These are phyloP conservation scores for Aspergillus leporis DNA, from an alignment of 495 filamentous ascomycete species.

Conservation along the genomic window DNA sequence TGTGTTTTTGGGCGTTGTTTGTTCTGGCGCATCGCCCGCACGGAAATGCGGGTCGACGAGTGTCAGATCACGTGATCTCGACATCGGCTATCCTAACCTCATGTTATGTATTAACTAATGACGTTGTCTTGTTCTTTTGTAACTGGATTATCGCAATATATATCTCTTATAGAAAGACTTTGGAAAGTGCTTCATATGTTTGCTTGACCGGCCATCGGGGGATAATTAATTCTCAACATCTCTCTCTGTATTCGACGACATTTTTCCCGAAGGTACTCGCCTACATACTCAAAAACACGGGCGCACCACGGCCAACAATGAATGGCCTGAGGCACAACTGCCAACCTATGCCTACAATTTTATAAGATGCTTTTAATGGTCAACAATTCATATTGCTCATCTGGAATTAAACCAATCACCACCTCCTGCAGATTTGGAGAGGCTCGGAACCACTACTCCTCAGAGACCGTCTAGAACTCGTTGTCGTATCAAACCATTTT, in stretches of 20 bases:
- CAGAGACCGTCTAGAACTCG: neutral
- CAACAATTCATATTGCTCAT: neutral
- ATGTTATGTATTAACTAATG: no score
- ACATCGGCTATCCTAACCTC: neutral
- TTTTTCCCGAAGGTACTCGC: no score
- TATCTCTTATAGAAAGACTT: no score
- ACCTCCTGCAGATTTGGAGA: neutral
- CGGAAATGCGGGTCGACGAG: neutral
- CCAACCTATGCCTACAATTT: no score
- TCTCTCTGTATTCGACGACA: neutral
- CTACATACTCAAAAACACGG: no score
- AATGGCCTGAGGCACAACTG: neutral
- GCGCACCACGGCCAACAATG: neutral
- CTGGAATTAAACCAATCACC: neutral
- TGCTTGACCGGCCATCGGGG: no score
- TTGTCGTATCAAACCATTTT: neutral
- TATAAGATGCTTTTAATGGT: no score
- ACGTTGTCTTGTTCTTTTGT: no score
- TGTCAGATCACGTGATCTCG: constrained; percentile 4
- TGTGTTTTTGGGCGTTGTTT: constrained; percentile 24
- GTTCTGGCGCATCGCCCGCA: neutral
- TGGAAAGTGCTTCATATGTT: no score
- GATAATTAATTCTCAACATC: no score
- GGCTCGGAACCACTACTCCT: neutral
- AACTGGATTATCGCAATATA: no score